Evolutionary conservation across 192 early-diverging fungal species (phyloP), one percentile per base, ranked within the genome.

Genomic region (Cetraspora pellucida): DNA sequence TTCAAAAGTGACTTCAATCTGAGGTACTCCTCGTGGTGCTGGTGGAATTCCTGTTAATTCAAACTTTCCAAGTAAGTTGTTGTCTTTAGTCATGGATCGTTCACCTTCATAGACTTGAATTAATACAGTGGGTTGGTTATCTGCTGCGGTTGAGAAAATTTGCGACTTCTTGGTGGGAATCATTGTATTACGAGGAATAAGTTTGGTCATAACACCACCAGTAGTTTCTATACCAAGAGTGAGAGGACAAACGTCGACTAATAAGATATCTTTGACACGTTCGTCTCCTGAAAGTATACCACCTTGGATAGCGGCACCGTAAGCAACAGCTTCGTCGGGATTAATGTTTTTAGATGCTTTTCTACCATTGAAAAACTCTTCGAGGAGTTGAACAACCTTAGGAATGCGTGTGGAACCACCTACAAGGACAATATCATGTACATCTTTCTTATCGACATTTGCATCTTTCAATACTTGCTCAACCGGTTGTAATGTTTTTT

Each of bases 351-450:
- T 97, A 84, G 86, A 89, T 49, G 95, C 92, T 90, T 97, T 96
- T 90, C 96, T 97, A 81, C 96, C 95, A 82, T 95, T 93, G 81
- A 98, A 98, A 89, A 88, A 97, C 66, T 95, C 92, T 82, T 96
- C 94, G 47, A 98, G 87, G 66, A 98, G 87, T 82, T 95, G 87
- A 73, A 94, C 91, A 66, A 98, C 94, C 91, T 96, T 96, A 87
- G 97, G 97, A 79, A 98, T 98, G 89, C 97, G 97, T 52, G 97
- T 97, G 77, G 97, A 98, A 74, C 97, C 97, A 84, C 97, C 97
- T 61, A 98, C 97, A 59, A 98, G 90, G 28, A 98, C 97, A 88
- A 98, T 95, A 78, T 97, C 96, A 85, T 98, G 88, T 54, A 98
- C 92, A 79, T 95, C 91, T 79, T 77, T 68, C 90, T 98, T 98